Evolutionary conservation across 2,329 filamentous ascomycete genomes (phyloP), one percentile per base, ranked within the genome.

Genomic region (Sarocladium strictum): DNA sequence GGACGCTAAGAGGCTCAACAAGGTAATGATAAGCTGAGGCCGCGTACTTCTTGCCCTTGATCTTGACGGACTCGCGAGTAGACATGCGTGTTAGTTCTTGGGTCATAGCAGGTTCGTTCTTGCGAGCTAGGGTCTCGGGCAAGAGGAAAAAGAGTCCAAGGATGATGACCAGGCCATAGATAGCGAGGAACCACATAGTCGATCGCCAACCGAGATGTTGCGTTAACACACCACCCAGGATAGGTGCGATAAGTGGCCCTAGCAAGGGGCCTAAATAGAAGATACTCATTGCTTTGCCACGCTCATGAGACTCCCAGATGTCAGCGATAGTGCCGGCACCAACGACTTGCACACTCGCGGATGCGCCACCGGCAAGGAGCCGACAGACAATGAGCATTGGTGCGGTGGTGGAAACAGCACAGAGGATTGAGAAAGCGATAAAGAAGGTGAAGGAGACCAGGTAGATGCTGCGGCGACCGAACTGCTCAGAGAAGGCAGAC

Each of bases 291-390:
- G 89, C 89, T 15, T 74, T 75, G 2, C 90, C 90, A 51, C 90
- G 76, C 66, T 93, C 85, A 50, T 74, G 77, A 0, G 83, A 69
- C 59, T 90, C 86, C 86, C 89, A 95, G 12, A 93, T 76, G 65
- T 94, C 89, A 43, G 89, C 85, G 56, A 94, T 89, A 2, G 89
- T 92, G 5, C 90, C 90, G 2, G 89, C 89, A 3, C 90, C 89
- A 7, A 94, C 89, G 7, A 89, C 86, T 66, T 93, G 89, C 0
- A 92, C 89, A 1, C 86, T 89, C 2, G 89, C 89, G 0, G 89
- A 84, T 2, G 89, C 87, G 19, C 89, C 90, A 37, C 90, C 90
- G 41, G 81, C 79, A 5, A 91, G 73, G 59, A 91, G 72, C 14
- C 90, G 82, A 76, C 92, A 87, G 37, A 87, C 78, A 61, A 93